phyloP scores from a whole-genome alignment of 2,329 filamentous ascomycete species.

The Thelonectria rubi region DNA sequence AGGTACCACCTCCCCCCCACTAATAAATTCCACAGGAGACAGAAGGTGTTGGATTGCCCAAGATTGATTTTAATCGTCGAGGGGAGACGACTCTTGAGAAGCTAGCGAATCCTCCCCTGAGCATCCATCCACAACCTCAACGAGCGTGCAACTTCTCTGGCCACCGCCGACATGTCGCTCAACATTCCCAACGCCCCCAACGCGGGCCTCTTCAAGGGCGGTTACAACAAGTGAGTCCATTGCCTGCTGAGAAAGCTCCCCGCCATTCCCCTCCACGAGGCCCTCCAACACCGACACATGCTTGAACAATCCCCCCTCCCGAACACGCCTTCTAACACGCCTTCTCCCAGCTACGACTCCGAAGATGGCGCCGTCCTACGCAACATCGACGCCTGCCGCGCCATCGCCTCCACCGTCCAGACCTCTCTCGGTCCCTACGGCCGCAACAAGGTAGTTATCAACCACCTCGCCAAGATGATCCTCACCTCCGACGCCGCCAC shows the following conservation, averaged over 20 bases:
- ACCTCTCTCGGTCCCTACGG: constrained; percentile 97
- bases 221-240: constrained; percentile 86
- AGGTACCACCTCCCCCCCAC: constrained; percentile 25
- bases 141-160: constrained; percentile 28
- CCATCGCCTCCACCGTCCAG: constrained; percentile 95
- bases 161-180: constrained; percentile 78
- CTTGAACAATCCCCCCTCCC: background rate
- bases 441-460: constrained; percentile 99
- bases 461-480: constrained; percentile 99
- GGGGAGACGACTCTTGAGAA: constrained; percentile 25
- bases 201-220: constrained; percentile 91
- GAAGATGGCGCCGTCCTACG: constrained; percentile 98
- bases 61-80: constrained; percentile 42
- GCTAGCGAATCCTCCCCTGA: constrained; percentile 31
- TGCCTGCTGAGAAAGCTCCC: constrained; percentile 34
- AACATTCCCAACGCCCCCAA: constrained; percentile 95
- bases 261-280: constrained; percentile 37
- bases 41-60: constrained; percentile 37
- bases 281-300: constrained; percentile 13
- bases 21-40: constrained; percentile 39
- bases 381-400: constrained; percentile 98
- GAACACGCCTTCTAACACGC: constrained; percentile 11
- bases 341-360: constrained; percentile 81
- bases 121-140: constrained; percentile 28
- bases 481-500: constrained; percentile 97